phyloP scores from a whole-genome alignment of 352 stramenopile genomes.

The Peronosclerospora sorghi region DNA sequence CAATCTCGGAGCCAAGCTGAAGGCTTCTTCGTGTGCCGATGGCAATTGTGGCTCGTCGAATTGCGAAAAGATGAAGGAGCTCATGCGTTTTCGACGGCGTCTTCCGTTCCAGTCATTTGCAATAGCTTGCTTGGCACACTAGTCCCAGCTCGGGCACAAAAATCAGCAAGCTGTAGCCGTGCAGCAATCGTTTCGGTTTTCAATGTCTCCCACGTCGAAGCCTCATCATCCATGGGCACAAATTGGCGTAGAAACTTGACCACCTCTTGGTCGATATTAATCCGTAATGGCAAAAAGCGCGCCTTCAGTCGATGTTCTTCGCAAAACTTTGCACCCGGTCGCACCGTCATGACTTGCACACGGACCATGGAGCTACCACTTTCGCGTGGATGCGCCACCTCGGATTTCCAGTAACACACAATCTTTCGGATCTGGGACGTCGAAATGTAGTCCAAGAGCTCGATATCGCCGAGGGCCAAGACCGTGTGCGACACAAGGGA shows the following conservation, averaged over 20 bases:
- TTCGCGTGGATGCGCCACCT: conserved; percentile 67
- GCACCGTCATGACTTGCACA: conserved; percentile 70
- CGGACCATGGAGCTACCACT: conserved; percentile 76
- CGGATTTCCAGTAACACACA: conserved; percentile 85
- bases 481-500: conserved; percentile 65
- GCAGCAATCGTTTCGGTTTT: too few relatives aligned
- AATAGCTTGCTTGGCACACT: too few relatives aligned
- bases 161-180: too few relatives aligned
- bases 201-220: conserved; percentile 4
- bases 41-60: too few relatives aligned
- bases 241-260: conserved; percentile 83
- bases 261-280: conserved; percentile 83
- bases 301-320: conserved; percentile 80
- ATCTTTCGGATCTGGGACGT: conserved; percentile 86
- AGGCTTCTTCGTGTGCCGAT: too few relatives aligned
- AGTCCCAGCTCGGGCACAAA: too few relatives aligned
- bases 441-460: conserved; percentile 84
- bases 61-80: too few relatives aligned
- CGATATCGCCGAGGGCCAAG: conserved; percentile 64
- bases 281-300: conserved; percentile 56
- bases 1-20: too few relatives aligned
- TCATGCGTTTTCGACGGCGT: too few relatives aligned
- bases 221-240: conserved; percentile 33
- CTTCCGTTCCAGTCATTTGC: too few relatives aligned
- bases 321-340: conserved; percentile 57